These are phyloP conservation scores for Corrigiola litoralis DNA, from an alignment of 179 eudicot genomes.

Conservation along the genomic window DNA sequence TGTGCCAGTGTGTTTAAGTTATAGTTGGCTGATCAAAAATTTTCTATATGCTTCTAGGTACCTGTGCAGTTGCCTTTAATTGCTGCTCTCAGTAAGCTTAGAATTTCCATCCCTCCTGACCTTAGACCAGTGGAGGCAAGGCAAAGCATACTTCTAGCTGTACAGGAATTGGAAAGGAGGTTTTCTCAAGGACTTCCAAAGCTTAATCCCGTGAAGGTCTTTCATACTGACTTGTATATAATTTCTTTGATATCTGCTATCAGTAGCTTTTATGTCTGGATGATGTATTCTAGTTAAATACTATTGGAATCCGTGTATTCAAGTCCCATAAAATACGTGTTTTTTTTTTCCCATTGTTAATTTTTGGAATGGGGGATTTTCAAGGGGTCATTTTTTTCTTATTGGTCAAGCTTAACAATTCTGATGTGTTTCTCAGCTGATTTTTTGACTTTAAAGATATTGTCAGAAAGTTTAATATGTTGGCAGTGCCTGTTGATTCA, in stretches of 20 bases:
- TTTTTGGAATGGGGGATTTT: neutral
- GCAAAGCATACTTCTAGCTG: conserved; percentile 80
- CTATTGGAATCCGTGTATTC: neutral
- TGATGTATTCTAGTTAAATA: neutral
- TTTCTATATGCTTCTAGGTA: conserved; percentile 42
- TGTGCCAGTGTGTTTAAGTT: too few species aligned
- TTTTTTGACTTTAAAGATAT: neutral
- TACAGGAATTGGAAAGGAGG: conserved; percentile 82
- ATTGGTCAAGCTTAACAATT: neutral
- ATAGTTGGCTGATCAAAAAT: neutral
- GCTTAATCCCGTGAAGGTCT: conserved; percentile 93
- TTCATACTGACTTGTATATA: neutral
- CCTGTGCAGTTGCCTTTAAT: conserved; percentile 89
- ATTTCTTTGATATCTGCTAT: too few species aligned
- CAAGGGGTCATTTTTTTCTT: neutral
- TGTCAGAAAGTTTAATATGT: neutral
- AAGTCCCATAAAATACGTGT: neutral
- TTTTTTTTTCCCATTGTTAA: neutral
- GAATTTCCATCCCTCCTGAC: conserved; percentile 75
- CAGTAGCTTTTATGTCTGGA: too few species aligned
- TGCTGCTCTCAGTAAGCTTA: conserved; percentile 78
- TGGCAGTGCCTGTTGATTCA: too few species aligned
- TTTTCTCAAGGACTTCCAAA: conserved; percentile 93
- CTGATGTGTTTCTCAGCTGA: neutral
- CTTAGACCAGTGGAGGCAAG: conserved; percentile 89